Evolutionary conservation across 805 yeast species (phyloP), one percentile per base, ranked within the genome.

Genomic region (Suhomyces emberorum): DNA sequence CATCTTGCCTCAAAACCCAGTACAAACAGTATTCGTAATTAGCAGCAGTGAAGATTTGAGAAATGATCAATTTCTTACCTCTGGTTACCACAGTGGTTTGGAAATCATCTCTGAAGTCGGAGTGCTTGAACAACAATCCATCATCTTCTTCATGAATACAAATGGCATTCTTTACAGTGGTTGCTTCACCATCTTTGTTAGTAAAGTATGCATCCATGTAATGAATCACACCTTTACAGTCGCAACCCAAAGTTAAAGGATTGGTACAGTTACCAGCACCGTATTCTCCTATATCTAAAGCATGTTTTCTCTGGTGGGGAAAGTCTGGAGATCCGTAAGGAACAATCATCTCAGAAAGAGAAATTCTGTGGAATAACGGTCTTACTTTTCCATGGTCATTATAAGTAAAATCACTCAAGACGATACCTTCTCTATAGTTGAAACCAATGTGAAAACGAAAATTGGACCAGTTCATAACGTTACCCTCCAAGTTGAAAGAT

Each of bases 111-210:
- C 93, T 77, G 69, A 81, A 84, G 63, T 84, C 91, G 39, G 91
- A 82, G 63, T 84, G 93, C 69, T 84, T 84, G 72, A 70, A 83
- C 47, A 84, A 65, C 46, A 84, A 61, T 22, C 93, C 91, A 52
- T 83, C 88, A 54, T 85, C 93, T 61, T 84, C 91, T 67, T 84
- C 93, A 58, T 85, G 93, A 52, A 84, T 83, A 63, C 93, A 84
- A 43, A 84, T 74, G 11, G 89, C 91, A 49, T 84, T 81, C 62
- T 79, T 82, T 41, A 83, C 71, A 22, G 87, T 79, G 47, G 79
- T 66, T 40, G 88, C 80, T 15, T 75, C 80, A 56, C 93, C 93
- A 7, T 67, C 59, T 59, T 78, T 74, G 60, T 77, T 78, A 22
- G 81, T 71, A 55, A 82, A 81, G 59, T 77, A 80, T n/a, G 86